phyloP scores from a whole-genome alignment of 257 asterid species.

The Nemophila menziesii region DNA sequence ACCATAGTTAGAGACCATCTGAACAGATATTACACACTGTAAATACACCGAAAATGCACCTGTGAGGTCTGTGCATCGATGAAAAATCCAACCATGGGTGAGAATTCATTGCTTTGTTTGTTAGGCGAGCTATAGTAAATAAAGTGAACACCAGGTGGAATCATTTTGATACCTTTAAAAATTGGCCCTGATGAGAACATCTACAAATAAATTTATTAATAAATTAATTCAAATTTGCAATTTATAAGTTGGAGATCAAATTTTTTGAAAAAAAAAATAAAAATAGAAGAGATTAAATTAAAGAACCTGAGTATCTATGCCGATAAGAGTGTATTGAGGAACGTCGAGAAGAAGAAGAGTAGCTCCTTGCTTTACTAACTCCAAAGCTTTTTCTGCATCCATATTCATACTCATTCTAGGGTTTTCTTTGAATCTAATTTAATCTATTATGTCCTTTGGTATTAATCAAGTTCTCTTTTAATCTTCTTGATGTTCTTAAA shows the following conservation, averaged over 20 bases:
- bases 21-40: background rate
- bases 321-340: constrained; percentile 71
- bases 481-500: no score
- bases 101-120: constrained; percentile 69
- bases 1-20: constrained; percentile 5
- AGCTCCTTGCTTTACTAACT: constrained; percentile 55
- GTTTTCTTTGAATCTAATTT: no score
- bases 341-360: constrained; percentile 73
- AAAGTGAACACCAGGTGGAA: constrained; percentile 87
- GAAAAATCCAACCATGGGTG: constrained; percentile 77
- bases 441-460: no score
- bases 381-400: constrained; percentile 64
- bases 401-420: no score
- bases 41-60: constrained; percentile 24
- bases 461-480: no score
- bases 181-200: constrained; percentile 70
- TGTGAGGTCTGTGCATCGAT: constrained; percentile 41
- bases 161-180: constrained; percentile 86
- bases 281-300: background rate
- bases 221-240: background rate
- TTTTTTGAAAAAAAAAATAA: background rate
- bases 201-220: constrained; percentile 25
- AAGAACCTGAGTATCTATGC: constrained; percentile 71
- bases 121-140: constrained; percentile 60
- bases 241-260: background rate